Base-by-base conservation (phyloP, 2,329 filamentous ascomycete genomes). In the Aureobasidium sp. region DNA sequence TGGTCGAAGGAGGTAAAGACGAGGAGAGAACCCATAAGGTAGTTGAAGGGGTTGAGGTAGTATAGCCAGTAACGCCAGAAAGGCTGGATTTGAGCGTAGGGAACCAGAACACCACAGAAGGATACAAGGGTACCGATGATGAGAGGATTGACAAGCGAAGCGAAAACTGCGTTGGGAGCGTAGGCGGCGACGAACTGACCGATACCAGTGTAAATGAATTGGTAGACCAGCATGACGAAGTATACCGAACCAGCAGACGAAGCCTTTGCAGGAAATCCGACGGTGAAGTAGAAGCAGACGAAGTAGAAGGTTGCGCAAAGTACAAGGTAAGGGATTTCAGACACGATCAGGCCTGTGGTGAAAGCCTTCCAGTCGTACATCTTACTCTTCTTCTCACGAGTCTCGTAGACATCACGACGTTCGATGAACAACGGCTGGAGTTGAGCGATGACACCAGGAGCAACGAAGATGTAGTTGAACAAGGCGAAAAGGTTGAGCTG, bases 281-380 rank as follows among this genome's bases (percentile, higher is more conserved):
- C 67, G 2, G 70, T 70, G 62, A 66, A 73, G 68, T 73, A 73
- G 64, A 66, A 72, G 53, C 66, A 69, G 0, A 76, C 71, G 61
- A 74, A 81, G 72, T 82, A 83, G 2, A 80, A 62, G 21, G 89
- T 73, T 9, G 81, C 85, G 3, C 85, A 84, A n/a, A 90, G 62
- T 27, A 84, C 76, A 39, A 83, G 79, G 73, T 81, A 91, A 0
- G 87, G 87, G 1, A 91, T 78, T 71, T 91, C 88, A 49, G 87
- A 86, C 3, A 88, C 62, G 63, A 91, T 82, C 67, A 89, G 88
- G 67, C 86, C 82, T 1, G 87, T 76, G 70, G 90, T 81, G 72
- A 91, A 91, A 0, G 81, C 84, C 64, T 83, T 79, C 88, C 88
- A 91, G 1, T 86, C 88, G 75, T 91, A 91, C 1, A 85, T 81